phyloP scores from a whole-genome alignment of 176 grass and related monocot species.

The Aegilops umbellulata region DNA sequence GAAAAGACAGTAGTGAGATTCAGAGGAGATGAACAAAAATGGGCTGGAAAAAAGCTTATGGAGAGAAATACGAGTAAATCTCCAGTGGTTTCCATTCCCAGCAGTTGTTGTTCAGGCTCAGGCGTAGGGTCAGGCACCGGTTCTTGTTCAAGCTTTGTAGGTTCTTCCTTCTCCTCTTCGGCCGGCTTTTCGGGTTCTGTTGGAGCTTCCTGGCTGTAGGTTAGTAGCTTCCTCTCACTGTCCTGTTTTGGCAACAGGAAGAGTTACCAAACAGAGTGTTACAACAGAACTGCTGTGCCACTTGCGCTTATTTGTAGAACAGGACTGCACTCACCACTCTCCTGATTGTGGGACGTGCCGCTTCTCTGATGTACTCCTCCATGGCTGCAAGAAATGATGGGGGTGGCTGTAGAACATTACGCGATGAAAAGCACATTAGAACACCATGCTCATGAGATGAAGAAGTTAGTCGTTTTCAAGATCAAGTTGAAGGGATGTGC shows the following conservation, averaged over 20 bases:
- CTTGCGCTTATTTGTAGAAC: neutral
- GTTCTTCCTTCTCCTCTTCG: slow-evolving; percentile 43
- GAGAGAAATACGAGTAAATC: slow-evolving; percentile 65
- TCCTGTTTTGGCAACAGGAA: slow-evolving; percentile 49
- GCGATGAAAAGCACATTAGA: neutral
- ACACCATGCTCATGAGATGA: neutral
- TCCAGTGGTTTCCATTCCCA: slow-evolving; percentile 36
- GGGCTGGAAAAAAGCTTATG: neutral
- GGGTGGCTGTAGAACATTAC: slow-evolving; percentile 55
- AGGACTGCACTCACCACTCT: slow-evolving; percentile 52
- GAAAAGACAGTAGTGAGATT: neutral
- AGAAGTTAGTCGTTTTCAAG: neutral
- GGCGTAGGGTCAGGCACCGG: slow-evolving; percentile 28
- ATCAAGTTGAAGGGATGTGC: neutral
- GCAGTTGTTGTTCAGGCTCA: slow-evolving; percentile 32
- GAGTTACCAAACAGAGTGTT: neutral
- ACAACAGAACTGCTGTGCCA: neutral
- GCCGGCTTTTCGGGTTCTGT: slow-evolving; percentile 24
- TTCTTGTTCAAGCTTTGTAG: slow-evolving; percentile 31
- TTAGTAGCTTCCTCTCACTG: slow-evolving; percentile 55
- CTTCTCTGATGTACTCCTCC: slow-evolving; percentile 98
- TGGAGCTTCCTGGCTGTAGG: slow-evolving; percentile 63
- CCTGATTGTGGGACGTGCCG: slow-evolving; percentile 52
- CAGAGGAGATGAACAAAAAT: neutral
- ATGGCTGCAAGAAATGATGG: slow-evolving; percentile 87